phyloP scores from a whole-genome alignment of 2,329 filamentous ascomycete species.

The Ascochyta clinopodiicola region DNA sequence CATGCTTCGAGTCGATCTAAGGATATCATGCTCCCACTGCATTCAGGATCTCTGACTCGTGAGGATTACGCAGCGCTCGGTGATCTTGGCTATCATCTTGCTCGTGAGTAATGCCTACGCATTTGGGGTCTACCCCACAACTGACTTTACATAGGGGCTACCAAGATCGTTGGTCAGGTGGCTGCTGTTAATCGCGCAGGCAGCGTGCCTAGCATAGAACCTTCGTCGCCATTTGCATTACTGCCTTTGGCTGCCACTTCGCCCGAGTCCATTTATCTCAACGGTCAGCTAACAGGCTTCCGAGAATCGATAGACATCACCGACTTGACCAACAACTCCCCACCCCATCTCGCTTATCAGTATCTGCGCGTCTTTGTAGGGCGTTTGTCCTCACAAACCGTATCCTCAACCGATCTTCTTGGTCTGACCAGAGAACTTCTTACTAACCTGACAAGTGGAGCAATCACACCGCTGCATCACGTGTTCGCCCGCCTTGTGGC shows the following conservation, averaged over 20 bases:
- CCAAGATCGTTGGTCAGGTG: slow-evolving; percentile 42
- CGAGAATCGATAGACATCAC: slow-evolving; percentile 43
- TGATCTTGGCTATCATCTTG: slow-evolving; percentile 45
- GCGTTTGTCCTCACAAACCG: slow-evolving; percentile 32
- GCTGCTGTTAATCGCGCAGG: slow-evolving; percentile 37
- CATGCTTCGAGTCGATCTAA: slow-evolving; percentile 44
- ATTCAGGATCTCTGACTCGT: slow-evolving; percentile 39
- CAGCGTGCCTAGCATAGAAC: slow-evolving; percentile 40
- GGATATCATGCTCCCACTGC: slow-evolving; percentile 41
- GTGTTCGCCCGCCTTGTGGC: slow-evolving; percentile 47
- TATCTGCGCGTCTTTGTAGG: slow-evolving; percentile 45
- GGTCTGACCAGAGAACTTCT: slow-evolving; percentile 40
- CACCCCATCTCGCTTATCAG: slow-evolving; percentile 45
- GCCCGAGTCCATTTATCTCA: slow-evolving; percentile 37
- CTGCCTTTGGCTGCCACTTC: slow-evolving; percentile 32
- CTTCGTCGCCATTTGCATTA: slow-evolving; percentile 38
- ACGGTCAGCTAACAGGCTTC: slow-evolving; percentile 39
- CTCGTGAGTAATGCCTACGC: slow-evolving; percentile 35
- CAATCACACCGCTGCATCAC: slow-evolving; percentile 45
- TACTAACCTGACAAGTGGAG: slow-evolving; percentile 30
- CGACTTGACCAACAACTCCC: slow-evolving; percentile 35
- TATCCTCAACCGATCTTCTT: slow-evolving; percentile 35
- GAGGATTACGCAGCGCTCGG: slow-evolving; percentile 42
- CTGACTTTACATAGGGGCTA: slow-evolving; percentile 33
- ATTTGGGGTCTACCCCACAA: not conserved